These are phyloP conservation scores for Erysimum pusillum DNA, from an alignment of 441 rosid genomes.

Conservation along the genomic window DNA sequence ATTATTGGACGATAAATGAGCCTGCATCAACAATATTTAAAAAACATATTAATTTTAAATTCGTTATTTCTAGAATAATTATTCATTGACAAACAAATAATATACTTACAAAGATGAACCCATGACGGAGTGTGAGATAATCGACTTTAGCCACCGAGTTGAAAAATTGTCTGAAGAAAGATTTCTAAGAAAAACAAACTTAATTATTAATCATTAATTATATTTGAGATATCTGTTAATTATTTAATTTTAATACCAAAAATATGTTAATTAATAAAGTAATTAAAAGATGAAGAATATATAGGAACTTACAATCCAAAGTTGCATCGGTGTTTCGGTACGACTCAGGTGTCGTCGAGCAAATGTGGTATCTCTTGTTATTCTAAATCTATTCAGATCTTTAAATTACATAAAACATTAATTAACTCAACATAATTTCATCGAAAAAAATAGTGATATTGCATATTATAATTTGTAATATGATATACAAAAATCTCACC, in stretches of 20 bases:
- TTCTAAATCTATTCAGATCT: slow-evolving; percentile 75
- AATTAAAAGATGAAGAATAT: not conserved
- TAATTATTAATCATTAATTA: not conserved
- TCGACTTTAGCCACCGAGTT: slow-evolving; percentile 76
- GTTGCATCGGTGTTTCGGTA: slow-evolving; percentile 49
- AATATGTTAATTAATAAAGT: not conserved
- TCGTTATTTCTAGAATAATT: not conserved
- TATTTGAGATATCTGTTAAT: not conserved
- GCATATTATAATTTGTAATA: not conserved
- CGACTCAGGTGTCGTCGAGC: slow-evolving; percentile 65
- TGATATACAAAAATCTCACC: slow-evolving; percentile 45
- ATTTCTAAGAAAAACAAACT: slow-evolving; percentile 53
- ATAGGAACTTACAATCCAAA: slow-evolving; percentile 63
- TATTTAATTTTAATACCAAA: too few species aligned
- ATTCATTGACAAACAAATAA: not conserved
- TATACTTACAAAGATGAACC: slow-evolving; percentile 63
- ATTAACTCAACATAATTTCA: not conserved
- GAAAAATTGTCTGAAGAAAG: slow-evolving; percentile 77
- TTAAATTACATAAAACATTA: not conserved
- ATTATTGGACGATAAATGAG: slow-evolving; percentile 43
- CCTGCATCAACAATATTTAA: slow-evolving; percentile 11
- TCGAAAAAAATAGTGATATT: not conserved
- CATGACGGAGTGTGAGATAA: slow-evolving; percentile 80
- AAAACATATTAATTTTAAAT: not conserved
- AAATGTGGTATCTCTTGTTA: slow-evolving; percentile 72